Conservation (phyloP, 2,329 filamentous ascomycete species). For the Ceratocystis huliohia region DNA sequence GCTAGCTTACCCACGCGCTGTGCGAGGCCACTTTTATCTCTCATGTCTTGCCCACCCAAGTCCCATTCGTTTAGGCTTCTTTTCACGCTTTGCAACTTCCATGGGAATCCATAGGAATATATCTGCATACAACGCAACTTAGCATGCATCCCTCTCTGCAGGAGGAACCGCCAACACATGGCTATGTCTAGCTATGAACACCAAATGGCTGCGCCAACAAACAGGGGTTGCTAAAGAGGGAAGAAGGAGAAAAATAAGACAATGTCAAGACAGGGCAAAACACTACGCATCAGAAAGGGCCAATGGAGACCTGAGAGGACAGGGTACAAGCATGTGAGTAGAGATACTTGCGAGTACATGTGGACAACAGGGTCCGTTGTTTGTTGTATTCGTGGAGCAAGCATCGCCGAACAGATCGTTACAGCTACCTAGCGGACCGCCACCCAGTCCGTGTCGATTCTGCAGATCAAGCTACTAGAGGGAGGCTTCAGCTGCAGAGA, state of each 20-base stretch:
- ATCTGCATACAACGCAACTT: neutral
- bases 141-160: neutral
- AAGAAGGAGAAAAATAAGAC: neutral
- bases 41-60: neutral
- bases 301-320: neutral
- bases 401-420: too few relatives aligned
- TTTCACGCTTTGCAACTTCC: neutral
- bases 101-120: neutral
- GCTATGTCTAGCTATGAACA: neutral
- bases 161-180: neutral
- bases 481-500: neutral
- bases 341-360: too few relatives aligned
- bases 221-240: neutral
- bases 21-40: neutral
- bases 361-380: too few relatives aligned
- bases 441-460: too few relatives aligned
- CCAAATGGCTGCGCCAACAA: neutral
- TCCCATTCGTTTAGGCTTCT: neutral
- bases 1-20: neutral
- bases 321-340: too few relatives aligned
- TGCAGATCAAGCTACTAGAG: too few relatives aligned
- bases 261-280: neutral
- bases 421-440: too few relatives aligned
- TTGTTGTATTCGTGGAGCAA: too few relatives aligned
- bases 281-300: neutral